Conservation (phyloP, 805 yeast species). For the Saccharomycopsis fibuligera region DNA sequence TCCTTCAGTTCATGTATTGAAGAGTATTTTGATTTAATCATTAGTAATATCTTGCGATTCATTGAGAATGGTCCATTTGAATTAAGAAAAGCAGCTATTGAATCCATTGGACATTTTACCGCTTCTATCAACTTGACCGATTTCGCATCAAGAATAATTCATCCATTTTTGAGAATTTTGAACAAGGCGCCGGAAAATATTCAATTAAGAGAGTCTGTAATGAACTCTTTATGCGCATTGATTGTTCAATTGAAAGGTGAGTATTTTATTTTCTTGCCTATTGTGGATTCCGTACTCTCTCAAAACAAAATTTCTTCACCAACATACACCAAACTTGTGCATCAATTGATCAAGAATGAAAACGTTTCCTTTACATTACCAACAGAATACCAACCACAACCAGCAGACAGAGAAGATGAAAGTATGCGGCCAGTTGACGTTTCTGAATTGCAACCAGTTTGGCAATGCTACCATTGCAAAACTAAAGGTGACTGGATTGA, state of each 20-base stretch:
- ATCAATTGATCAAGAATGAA: slow-evolving; percentile 73
- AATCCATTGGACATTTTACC: slow-evolving; percentile 76
- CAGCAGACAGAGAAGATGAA: slow-evolving; percentile 14
- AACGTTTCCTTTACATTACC: slow-evolving; percentile 34
- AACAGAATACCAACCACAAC: slow-evolving; percentile 13
- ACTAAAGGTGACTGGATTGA: slow-evolving; percentile 97
- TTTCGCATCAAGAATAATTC: slow-evolving; percentile 85
- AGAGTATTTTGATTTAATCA: slow-evolving; percentile 76
- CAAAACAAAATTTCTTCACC: slow-evolving; percentile 61
- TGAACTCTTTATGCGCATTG: slow-evolving; percentile 75
- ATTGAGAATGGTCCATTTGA: slow-evolving; percentile 49
- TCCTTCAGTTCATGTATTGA: slow-evolving; percentile 84
- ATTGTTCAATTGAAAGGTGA: slow-evolving; percentile 79
- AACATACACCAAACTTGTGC: slow-evolving; percentile 74
- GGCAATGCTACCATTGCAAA: slow-evolving; percentile 88
- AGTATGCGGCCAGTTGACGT: slow-evolving; percentile 37
- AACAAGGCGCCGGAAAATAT: slow-evolving; percentile 33
- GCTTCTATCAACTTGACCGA: slow-evolving; percentile 69
- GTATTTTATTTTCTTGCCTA: slow-evolving; percentile 80
- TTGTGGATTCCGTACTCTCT: slow-evolving; percentile 60
- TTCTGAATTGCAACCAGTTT: slow-evolving; percentile 63
- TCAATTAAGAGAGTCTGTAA: slow-evolving; percentile 56
- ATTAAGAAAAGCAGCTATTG: slow-evolving; percentile 68
- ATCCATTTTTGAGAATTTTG: slow-evolving; percentile 72
- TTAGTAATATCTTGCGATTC: slow-evolving; percentile 79